phyloP scores from a whole-genome alignment of 257 asterid genomes.

The Ligustrum vulgare region DNA sequence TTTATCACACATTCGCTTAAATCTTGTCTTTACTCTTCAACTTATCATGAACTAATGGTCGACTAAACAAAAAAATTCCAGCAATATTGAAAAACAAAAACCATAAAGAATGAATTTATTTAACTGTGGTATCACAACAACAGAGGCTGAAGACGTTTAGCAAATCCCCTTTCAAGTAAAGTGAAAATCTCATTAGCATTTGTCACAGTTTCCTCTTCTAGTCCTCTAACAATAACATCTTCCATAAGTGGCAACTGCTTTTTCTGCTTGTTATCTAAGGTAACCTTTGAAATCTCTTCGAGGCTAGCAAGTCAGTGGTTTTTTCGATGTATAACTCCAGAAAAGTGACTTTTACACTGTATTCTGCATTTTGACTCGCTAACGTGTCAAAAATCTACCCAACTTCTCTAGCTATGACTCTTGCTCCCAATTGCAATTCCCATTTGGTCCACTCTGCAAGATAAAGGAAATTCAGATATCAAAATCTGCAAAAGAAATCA shows the following conservation, averaged over 20 bases:
- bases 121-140: slow-evolving; percentile 55
- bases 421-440: too few species aligned
- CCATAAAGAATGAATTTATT: neutral
- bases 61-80: neutral
- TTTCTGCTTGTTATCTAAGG: slow-evolving; percentile 74
- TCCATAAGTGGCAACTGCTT: slow-evolving; percentile 84
- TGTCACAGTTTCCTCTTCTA: slow-evolving; percentile 81
- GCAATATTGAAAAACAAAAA: neutral
- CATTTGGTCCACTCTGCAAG: too few species aligned
- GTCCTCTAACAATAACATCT: slow-evolving; percentile 86
- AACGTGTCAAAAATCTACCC: too few species aligned
- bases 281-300: slow-evolving; percentile 63
- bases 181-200: slow-evolving; percentile 74
- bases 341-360: too few species aligned
- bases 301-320: slow-evolving; percentile 44
- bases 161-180: slow-evolving; percentile 78
- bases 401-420: too few species aligned
- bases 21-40: neutral
- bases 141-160: slow-evolving; percentile 62
- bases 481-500: too few species aligned
- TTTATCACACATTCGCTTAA: too few species aligned
- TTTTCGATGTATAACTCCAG: too few species aligned
- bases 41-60: neutral
- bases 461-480: too few species aligned
- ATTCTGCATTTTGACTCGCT: too few species aligned